These are phyloP conservation scores for Calonectria pauciramosa DNA, from an alignment of 2,329 filamentous ascomycete genomes.

Conservation along the genomic window DNA sequence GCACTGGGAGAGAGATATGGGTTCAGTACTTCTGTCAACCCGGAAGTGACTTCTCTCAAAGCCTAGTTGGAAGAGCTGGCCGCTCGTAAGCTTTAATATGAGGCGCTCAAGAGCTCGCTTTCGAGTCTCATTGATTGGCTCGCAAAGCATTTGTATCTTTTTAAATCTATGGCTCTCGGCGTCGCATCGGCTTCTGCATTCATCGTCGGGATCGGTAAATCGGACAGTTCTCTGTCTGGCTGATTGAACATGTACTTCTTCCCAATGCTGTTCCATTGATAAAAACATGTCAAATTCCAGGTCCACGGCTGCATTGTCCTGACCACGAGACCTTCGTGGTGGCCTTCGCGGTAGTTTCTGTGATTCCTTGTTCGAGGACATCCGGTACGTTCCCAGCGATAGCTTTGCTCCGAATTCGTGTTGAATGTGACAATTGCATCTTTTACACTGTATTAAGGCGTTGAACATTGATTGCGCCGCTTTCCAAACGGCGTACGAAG, in stretches of 20 bases:
- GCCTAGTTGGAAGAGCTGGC: constrained; percentile 13
- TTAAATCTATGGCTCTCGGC: background rate
- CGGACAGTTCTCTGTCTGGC: background rate
- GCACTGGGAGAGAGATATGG: background rate
- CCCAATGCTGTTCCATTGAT: constrained; percentile 18
- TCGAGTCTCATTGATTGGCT: background rate
- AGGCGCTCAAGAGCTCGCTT: constrained; percentile 4
- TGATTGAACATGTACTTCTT: background rate
- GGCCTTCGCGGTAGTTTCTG: background rate
- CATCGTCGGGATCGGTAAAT: background rate
- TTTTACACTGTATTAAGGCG: too few species aligned
- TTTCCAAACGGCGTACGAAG: too few species aligned
- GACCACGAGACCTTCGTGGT: background rate
- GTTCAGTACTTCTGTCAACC: background rate
- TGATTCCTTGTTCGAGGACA: background rate
- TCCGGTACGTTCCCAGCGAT: background rate
- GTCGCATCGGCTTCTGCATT: too few species aligned
- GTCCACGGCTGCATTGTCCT: background rate
- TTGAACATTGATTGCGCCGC: too few species aligned
- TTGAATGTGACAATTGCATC: too few species aligned
- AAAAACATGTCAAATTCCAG: constrained; percentile 28
- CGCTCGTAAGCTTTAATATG: background rate
- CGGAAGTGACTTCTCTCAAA: constrained; percentile 13
- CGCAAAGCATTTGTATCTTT: constrained; percentile 12
- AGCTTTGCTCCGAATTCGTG: too few species aligned